phyloP scores from a whole-genome alignment of 306 rosid species.

The Carpinus viminea region DNA sequence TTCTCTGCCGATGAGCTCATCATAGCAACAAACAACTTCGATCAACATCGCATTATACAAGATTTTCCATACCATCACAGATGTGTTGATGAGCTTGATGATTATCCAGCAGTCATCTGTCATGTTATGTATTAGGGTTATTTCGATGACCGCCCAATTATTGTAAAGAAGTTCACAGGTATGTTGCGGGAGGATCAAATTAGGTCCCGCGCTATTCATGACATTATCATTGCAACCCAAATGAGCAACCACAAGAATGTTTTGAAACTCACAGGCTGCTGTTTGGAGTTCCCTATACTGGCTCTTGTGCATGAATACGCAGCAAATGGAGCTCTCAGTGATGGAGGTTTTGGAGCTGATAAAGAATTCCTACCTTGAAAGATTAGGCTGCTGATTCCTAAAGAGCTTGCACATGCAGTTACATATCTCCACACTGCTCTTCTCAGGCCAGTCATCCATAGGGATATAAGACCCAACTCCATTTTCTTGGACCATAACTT shows the following conservation, averaged over 20 bases:
- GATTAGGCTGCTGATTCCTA: neutral
- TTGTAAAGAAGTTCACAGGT: neutral
- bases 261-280: neutral
- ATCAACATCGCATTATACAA: no score
- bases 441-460: neutral
- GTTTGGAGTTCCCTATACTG: neutral
- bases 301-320: neutral
- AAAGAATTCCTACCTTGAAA: neutral
- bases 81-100: neutral
- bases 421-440: neutral
- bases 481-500: conserved; percentile 4
- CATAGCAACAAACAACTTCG: neutral
- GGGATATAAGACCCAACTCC: neutral
- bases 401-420: conserved; percentile 11
- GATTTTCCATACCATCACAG: neutral
- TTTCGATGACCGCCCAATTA: neutral
- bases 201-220: neutral
- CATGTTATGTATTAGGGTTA: neutral
- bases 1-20: neutral
- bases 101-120: neutral
- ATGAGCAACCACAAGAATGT: neutral
- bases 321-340: neutral
- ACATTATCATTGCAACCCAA: neutral
- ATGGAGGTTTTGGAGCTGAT: neutral
- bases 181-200: neutral